Evolutionary conservation across 2,329 filamentous ascomycete species (phyloP).

Genomic region (Phialophora verrucosa): DNA sequence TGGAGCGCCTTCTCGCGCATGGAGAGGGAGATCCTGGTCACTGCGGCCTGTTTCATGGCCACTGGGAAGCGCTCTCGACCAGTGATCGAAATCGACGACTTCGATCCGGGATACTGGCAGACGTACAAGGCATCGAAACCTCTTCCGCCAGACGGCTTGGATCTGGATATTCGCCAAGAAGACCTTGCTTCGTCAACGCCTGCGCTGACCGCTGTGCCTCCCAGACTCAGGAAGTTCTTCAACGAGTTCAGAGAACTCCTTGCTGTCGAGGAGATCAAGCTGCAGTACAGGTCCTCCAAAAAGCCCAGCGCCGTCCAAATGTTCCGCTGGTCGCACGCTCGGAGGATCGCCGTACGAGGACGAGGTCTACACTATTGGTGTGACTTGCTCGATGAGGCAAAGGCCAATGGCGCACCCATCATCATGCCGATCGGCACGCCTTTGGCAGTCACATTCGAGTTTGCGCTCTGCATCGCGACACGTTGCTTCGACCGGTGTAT

Average conservation of each 20-base stretch:
- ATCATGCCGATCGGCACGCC: slow-evolving; percentile 3
- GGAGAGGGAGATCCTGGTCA: not conserved
- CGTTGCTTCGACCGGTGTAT: slow-evolving; percentile 9
- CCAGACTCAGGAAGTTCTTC: not conserved
- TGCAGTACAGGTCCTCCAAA: slow-evolving; percentile 1
- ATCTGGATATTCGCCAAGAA: not conserved
- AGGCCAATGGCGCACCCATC: not conserved
- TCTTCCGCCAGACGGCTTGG: not conserved
- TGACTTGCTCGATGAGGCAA: slow-evolving; percentile 1
- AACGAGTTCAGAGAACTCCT: slow-evolving; percentile 1
- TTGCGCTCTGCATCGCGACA: slow-evolving; percentile 5
- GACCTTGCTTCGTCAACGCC: not conserved
- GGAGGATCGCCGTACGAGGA: not conserved
- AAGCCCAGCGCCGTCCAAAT: slow-evolving; percentile 2
- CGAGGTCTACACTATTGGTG: slow-evolving; percentile 4
- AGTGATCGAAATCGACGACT: not conserved
- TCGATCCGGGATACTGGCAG: not conserved
- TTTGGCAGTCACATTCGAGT: not conserved
- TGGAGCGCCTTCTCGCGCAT: slow-evolving; percentile 7
- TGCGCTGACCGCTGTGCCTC: not conserved
- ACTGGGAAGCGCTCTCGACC: slow-evolving; percentile 3
- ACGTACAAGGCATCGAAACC: slow-evolving; percentile 3
- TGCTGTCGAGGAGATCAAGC: slow-evolving; percentile 5
- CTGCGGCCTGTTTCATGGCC: slow-evolving; percentile 1
- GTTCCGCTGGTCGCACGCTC: slow-evolving; percentile 4